Base-by-base conservation (phyloP, 2,329 filamentous ascomycete genomes). In the Tricladium varicosporioides region DNA sequence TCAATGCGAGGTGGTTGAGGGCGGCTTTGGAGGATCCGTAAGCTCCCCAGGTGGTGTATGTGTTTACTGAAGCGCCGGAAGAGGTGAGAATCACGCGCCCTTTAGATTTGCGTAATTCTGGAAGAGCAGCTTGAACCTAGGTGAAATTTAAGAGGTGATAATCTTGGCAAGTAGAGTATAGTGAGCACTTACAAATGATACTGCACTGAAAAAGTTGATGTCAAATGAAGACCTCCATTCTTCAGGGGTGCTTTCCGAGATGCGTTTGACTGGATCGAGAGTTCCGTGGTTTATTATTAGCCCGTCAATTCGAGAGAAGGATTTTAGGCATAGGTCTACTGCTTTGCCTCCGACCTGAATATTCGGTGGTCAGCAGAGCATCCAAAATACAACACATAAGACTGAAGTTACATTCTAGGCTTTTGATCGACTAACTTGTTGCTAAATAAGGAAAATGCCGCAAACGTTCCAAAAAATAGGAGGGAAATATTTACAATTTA, bases 271-370 rank as follows among this genome's bases (percentile, higher is more conserved):
- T 1, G 91, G 89, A n/a, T 85, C 81, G 46, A 99, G 75, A 0
- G 85, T 78, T 16, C 92, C 92, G 70, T 99, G 94, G 72, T 97
- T 97, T 60, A 97, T 76, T 11, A 99, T 84, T 46, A 99, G 71
- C 1, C 86, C 88, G 69, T 99, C 92, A 4, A 99, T 74, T 49
- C 77, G 78, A 9, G 86, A 87, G 71, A 91, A 97, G 0, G 81
- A 75, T 27, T 81, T 75, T 10, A 88, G 68, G 0, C 92, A 88
- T 1, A 85, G 74, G 2, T 86, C 77, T 4, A 91, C 83, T 4
- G 88, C 81, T 68, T 82, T 82, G 1, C 79, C 72, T 3, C 84
- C 81, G 27, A 88, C 60, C 69, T 71, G 56, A 31, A 42, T 16
- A 13, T 7, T 0, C 42, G 42, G 40, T 56, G n/a, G 36, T 40